Conservation (phyloP, 176 grass and related monocot species). For the Zizania latifolia region DNA sequence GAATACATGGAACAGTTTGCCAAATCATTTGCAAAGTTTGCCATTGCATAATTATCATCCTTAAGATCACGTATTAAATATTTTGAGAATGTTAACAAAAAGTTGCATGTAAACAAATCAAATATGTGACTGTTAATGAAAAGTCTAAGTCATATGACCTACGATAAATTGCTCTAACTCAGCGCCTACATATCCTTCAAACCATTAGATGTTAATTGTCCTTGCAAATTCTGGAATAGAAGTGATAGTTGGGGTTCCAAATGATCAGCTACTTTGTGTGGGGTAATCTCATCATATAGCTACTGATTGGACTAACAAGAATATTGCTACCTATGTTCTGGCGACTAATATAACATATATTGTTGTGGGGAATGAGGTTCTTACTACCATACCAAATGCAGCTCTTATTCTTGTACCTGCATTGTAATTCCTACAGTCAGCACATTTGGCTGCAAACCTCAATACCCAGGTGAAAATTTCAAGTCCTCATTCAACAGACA, state of each 20-base stretch:
- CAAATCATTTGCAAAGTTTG: too few species aligned
- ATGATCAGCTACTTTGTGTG: constrained; percentile 72
- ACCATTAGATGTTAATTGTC: constrained; percentile 78
- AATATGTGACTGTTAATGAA: too few species aligned
- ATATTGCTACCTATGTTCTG: constrained; percentile 67
- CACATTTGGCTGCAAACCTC: constrained; percentile 81
- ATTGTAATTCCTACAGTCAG: constrained; percentile 80
- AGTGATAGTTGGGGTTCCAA: constrained; percentile 77
- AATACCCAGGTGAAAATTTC: constrained; percentile 87
- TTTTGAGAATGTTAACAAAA: too few species aligned
- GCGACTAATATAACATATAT: constrained; percentile 94
- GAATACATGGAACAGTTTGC: too few species aligned
- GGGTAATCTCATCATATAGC: constrained; percentile 76
- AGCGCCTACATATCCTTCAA: constrained; percentile 64
- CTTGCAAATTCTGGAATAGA: constrained; percentile 86
- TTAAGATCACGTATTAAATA: too few species aligned
- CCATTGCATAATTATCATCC: too few species aligned
- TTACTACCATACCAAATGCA: constrained; percentile 70
- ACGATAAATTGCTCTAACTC: too few species aligned
- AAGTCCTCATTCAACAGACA: constrained; percentile 70
- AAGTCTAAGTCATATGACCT: too few species aligned
- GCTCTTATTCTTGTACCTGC: constrained; percentile 82
- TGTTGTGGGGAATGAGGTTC: constrained; percentile 81
- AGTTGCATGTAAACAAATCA: too few species aligned
- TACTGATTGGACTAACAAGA: constrained; percentile 87